A percentile compares a stretch with the other conserved stretches of the same genome.
Evolutionary conservation across 2,329 filamentous ascomycete species (phyloP).

Genomic region (Aureobasidium musti): DNA sequence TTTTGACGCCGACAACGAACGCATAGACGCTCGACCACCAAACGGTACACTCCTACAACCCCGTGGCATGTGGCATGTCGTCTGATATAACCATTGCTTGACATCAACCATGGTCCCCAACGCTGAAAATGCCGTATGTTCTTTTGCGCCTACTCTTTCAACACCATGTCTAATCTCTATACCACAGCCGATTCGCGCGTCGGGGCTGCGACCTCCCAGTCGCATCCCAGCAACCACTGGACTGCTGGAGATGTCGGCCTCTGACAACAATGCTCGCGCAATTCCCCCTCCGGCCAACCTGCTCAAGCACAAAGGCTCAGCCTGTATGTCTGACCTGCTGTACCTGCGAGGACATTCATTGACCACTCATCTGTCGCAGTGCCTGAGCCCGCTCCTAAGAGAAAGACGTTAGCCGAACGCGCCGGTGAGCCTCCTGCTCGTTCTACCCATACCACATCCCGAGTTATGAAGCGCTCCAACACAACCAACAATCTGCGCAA

Average conservation of each 20-base stretch:
- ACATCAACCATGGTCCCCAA: slow-evolving; percentile 21
- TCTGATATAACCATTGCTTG: not conserved
- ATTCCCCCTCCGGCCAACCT: slow-evolving; percentile 45
- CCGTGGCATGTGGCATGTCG: slow-evolving; percentile 25
- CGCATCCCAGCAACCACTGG: slow-evolving; percentile 39
- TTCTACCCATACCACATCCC: slow-evolving; percentile 9
- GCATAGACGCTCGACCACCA: slow-evolving; percentile 1
- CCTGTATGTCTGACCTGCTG: slow-evolving; percentile 44
- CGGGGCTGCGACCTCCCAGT: slow-evolving; percentile 42
- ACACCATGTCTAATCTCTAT: not conserved
- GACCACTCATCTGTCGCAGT: slow-evolving; percentile 38
- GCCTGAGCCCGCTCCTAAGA: slow-evolving; percentile 53
- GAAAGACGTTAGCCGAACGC: slow-evolving; percentile 54
- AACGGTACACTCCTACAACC: not conserved
- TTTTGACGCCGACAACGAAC: slow-evolving; percentile 6
- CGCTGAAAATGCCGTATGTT: slow-evolving; percentile 20
- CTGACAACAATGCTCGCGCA: slow-evolving; percentile 56
- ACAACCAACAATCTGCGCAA: slow-evolving; percentile 33
- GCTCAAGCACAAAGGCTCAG: slow-evolving; percentile 56
- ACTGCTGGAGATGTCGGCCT: slow-evolving; percentile 55
- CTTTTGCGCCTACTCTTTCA: not conserved
- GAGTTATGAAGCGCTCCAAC: slow-evolving; percentile 19
- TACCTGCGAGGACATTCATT: slow-evolving; percentile 33
- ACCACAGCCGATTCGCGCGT: slow-evolving; percentile 30
- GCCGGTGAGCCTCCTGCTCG: slow-evolving; percentile 47